phyloP scores from a whole-genome alignment of 2,329 filamentous ascomycete species.

The Trichoderma sp. region DNA sequence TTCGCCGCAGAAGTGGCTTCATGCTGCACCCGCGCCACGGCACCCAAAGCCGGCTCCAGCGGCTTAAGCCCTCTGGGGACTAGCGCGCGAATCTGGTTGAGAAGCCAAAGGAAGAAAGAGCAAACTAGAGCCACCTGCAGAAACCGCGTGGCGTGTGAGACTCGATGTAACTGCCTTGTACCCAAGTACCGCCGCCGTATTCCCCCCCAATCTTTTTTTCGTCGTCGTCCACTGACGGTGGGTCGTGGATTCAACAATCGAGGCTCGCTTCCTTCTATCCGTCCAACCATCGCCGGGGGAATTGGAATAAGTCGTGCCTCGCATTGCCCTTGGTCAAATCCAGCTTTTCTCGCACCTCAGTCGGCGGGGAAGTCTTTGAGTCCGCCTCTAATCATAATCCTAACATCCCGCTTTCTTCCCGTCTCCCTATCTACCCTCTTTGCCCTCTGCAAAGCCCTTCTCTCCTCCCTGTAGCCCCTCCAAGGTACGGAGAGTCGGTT shows the following conservation, averaged over 20 bases:
- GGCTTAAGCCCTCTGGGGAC: slow-evolving; percentile 27
- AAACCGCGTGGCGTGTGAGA: slow-evolving; percentile 19
- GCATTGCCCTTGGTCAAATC: not conserved
- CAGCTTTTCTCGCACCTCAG: slow-evolving; percentile 6
- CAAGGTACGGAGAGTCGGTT: slow-evolving; percentile 33
- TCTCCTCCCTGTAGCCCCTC: slow-evolving; percentile 27
- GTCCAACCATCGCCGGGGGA: slow-evolving; percentile 32
- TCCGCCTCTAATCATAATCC: slow-evolving; percentile 30
- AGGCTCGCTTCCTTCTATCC: slow-evolving; percentile 32
- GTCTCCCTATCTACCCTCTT: not conserved
- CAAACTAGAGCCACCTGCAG: slow-evolving; percentile 30
- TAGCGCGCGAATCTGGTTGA: slow-evolving; percentile 36
- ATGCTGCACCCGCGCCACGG: slow-evolving; percentile 21
- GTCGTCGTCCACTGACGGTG: slow-evolving; percentile 39
- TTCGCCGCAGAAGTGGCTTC: slow-evolving; percentile 15
- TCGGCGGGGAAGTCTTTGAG: slow-evolving; percentile 35
- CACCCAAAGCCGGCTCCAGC: slow-evolving; percentile 22
- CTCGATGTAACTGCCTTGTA: slow-evolving; percentile 18
- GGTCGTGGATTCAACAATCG: slow-evolving; percentile 45
- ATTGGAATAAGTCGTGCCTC: slow-evolving; percentile 14
- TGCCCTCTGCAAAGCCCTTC: slow-evolving; percentile 6
- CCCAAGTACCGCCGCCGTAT: slow-evolving; percentile 26
- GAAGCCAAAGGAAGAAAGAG: slow-evolving; percentile 33
- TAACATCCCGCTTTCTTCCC: slow-evolving; percentile 26
- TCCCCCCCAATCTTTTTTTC: slow-evolving; percentile 43